A percentile compares a stretch with the other conserved stretches of the same genome.
These are phyloP conservation scores for Phaeosphaeriaceae sp. DNA, from an alignment of 2,329 filamentous ascomycete genomes.

Conservation along the genomic window DNA sequence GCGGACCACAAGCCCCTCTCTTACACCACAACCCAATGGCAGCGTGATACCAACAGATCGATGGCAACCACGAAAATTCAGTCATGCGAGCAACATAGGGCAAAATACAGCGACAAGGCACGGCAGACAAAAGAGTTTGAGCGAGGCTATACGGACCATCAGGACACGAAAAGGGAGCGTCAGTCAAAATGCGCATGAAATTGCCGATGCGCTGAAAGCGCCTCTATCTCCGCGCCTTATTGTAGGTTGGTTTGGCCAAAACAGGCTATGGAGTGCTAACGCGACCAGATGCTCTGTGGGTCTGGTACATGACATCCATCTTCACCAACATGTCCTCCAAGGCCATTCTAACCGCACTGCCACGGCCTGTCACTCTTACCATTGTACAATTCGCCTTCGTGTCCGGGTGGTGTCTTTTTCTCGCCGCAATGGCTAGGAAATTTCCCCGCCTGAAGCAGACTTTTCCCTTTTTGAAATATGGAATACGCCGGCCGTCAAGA, in stretches of 20 bases:
- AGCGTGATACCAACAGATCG: conserved; percentile 54
- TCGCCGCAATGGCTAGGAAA: conserved; percentile 75
- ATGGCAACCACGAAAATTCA: conserved; percentile 66
- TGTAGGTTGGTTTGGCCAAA: conserved; percentile 59
- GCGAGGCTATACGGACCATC: conserved; percentile 85
- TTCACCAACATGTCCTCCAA: conserved; percentile 98
- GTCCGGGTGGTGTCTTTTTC: conserved; percentile 81
- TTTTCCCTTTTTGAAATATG: conserved; percentile 81
- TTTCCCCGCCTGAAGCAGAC: conserved; percentile 73
- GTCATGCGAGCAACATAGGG: conserved; percentile 51
- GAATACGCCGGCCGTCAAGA: conserved; percentile 78
- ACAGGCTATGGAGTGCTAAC: conserved; percentile 41
- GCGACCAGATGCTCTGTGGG: conserved; percentile 72
- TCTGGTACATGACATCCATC: conserved; percentile 96
- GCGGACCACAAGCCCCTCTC: conserved; percentile 40
- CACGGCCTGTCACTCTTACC: conserved; percentile 89
- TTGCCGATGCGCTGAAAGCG: conserved; percentile 87
- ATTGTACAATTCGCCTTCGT: conserved; percentile 94
- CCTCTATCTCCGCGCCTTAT: conserved; percentile 88
- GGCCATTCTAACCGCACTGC: conserved; percentile 89
- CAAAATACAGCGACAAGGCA: conserved; percentile 55
- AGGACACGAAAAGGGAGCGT: conserved; percentile 82
- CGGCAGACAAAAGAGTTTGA: conserved; percentile 81
- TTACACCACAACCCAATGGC: conserved; percentile 27
- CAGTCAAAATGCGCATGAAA: conserved; percentile 89